Base-by-base conservation (phyloP, 148 eudicot genomes). In the Nyssa sinensis region DNA sequence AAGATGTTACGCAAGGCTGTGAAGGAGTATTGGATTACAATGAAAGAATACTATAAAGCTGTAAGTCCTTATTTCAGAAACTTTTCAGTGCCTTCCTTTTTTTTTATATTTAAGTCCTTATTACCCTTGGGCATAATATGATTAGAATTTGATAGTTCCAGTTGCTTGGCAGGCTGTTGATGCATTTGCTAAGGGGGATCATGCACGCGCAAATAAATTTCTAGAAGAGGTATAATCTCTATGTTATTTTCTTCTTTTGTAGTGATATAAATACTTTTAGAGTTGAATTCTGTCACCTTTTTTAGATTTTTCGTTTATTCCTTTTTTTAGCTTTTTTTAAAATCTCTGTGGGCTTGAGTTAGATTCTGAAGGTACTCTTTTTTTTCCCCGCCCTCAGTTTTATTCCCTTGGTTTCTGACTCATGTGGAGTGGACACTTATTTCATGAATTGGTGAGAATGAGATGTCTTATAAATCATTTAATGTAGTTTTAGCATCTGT, bases 41-140 rank as follows among this genome's bases (percentile, higher is more conserved):
- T 90, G 96, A 88, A 86, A 82, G 89, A 83, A 71, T 93, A 93
- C 81, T 88, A 83, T 66, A 84, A 85, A 83, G 90, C 91, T 67
- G 98, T 90, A 84, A 88, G 93, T 80, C 28, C 57, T 70, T n/a
- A n/a, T n/a, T 73, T 34, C 13, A 29, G 24, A n/a, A 29, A 35
- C 37, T 23, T 41, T 21, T 58, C 47, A 7, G 10, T 34, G 21
- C 30, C 9, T 11, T 11, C 28, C 25, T 53, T 16, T 41, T 71
- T 64, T n/a, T 29, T 49, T 25, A 68, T 33, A 49, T 37, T 14
- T 58, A 55, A 55, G n/a, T 3, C 9, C n/a, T n/a, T 37, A 35
- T 74, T 28, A 62, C 66, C 64, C 61, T 68, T n/a, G n/a, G 68
- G 21, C 33, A 33, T 27, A 19, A 7, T 19, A 33, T 51, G 74